phyloP scores from a whole-genome alignment of 495 filamentous ascomycete genomes.

The Bacidia rubella region DNA sequence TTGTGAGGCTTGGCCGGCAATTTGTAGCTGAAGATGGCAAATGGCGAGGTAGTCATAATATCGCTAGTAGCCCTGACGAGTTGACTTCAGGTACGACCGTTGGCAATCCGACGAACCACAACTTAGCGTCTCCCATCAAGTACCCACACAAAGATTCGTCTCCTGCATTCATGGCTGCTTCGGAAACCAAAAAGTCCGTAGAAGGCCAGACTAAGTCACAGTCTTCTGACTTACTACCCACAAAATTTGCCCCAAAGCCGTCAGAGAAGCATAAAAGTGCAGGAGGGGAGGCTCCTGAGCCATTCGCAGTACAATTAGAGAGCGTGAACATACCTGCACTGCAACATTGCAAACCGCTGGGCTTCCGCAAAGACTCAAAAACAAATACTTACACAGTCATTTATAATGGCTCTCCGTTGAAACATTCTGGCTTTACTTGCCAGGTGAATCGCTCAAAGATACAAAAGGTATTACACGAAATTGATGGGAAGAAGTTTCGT shows the following conservation, averaged over 20 bases:
- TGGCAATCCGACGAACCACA: background rate
- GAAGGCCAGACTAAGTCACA: background rate
- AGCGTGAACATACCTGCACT: background rate
- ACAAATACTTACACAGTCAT: slow-evolving; percentile 1
- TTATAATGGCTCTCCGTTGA: background rate
- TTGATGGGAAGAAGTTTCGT: slow-evolving; percentile 24
- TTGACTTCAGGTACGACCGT: slow-evolving; percentile 1
- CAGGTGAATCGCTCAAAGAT: slow-evolving; percentile 16
- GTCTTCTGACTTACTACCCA: background rate
- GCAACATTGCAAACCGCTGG: background rate
- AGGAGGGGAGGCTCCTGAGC: background rate
- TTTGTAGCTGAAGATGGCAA: slow-evolving; percentile 2
- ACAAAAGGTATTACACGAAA: slow-evolving; percentile 14
- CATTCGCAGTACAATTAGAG: background rate
- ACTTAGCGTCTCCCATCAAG: background rate
- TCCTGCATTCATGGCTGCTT: background rate
- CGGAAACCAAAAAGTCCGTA: too few relatives aligned
- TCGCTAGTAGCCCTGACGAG: slow-evolving; percentile 3
- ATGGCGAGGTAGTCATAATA: background rate
- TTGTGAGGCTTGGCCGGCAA: background rate
- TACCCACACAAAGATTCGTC: background rate
- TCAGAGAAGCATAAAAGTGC: too few relatives aligned
- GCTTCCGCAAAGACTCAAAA: slow-evolving; percentile 6
- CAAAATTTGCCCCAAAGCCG: background rate
- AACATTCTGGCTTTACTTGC: background rate